phyloP scores from a whole-genome alignment of 805 yeast species.

The Schwanniomyces yamadae region DNA sequence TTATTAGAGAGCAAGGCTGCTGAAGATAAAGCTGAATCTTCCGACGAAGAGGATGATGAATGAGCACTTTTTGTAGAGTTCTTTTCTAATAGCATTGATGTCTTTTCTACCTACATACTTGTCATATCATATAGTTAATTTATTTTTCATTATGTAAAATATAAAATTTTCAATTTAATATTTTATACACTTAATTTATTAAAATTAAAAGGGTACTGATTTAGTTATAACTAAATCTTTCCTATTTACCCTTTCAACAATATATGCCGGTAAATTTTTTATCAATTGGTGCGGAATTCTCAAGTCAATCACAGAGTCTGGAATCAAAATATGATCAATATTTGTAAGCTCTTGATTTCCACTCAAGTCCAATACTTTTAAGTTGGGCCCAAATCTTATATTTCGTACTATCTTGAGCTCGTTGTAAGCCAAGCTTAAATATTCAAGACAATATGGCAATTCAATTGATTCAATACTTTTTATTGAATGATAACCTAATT shows the following conservation, averaged over 20 bases:
- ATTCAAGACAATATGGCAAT: constrained; percentile 33
- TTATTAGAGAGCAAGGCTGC: constrained; percentile 89
- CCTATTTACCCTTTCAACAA: constrained; percentile 41
- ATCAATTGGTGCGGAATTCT: constrained; percentile 34
- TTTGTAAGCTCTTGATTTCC: constrained; percentile 41
- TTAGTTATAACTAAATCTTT: constrained; percentile 29
- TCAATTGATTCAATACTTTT: constrained; percentile 38
- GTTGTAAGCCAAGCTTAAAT: constrained; percentile 37
- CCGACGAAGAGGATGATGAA: constrained; percentile 63
- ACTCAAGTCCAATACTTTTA: constrained; percentile 36
- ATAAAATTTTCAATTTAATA: constrained; percentile 1
- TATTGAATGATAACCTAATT: constrained; percentile 40
- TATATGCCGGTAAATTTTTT: constrained; percentile 33
- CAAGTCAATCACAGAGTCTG: constrained; percentile 38
- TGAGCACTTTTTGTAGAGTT: constrained; percentile 1
- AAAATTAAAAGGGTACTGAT: constrained; percentile 21
- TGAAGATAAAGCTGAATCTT: constrained; percentile 81
- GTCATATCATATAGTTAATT: constrained; percentile 3
- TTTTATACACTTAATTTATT: constrained; percentile 2
- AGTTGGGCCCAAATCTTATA: constrained; percentile 34
- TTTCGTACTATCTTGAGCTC: constrained; percentile 37
- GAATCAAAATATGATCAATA: constrained; percentile 37
- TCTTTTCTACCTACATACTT: constrained; percentile 2
- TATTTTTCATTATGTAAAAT: constrained; percentile 2
- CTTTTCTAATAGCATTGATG: constrained; percentile 1